Base-by-base conservation (phyloP, 2,329 filamentous ascomycete genomes). In the Colletotrichum eremochloae region DNA sequence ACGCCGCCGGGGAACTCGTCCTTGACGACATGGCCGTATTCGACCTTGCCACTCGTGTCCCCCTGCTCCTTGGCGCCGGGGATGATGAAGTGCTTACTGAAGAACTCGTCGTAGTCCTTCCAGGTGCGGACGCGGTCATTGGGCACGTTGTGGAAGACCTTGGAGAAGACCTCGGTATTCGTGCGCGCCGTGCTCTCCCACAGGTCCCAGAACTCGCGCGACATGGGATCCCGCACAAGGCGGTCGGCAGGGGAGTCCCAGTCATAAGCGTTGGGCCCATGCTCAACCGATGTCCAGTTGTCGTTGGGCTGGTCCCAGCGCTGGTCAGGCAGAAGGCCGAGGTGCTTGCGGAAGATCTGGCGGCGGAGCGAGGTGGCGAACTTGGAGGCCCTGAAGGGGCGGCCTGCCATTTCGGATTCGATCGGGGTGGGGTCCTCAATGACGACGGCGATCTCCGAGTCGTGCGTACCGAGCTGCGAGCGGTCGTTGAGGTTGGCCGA, bases 301-400 rank as follows among this genome's bases (percentile, higher is more conserved):
- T 88, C 86, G 76, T 93, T 89, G 6, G 91, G 87, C 3, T 82
- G 84, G 72, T 92, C 93, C 76, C 92, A 90, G 44, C 86, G 84
- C 80, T 97, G 94, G 11, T 94, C 86, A 0, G 92, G 91, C 12
- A 97, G 86, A 11, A 97, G 87, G 55, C 96, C 96, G 1, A 98
- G 88, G 79, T 98, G 96, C 84, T 98, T 97, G 76, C 95, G 91
- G 90, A 94, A 97, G 74, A 98, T 89, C 79, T 95, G 91, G 46
- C 95, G 90, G 31, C 96, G 93, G 14, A 98, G 91, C 1, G 92
- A 94, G 6, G 94, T 86, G 1, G 95, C 95, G 78, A 96, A 95
- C 68, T 89, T 88, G 11, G 91, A 91, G 9, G 94, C 96, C 42
- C 86, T 87, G 84, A 88, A 97, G 0, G 90, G 90, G 31, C 86